These are phyloP conservation scores for Penicillium roqueforti DNA, from an alignment of 495 filamentous ascomycete species.

Conservation along the genomic window DNA sequence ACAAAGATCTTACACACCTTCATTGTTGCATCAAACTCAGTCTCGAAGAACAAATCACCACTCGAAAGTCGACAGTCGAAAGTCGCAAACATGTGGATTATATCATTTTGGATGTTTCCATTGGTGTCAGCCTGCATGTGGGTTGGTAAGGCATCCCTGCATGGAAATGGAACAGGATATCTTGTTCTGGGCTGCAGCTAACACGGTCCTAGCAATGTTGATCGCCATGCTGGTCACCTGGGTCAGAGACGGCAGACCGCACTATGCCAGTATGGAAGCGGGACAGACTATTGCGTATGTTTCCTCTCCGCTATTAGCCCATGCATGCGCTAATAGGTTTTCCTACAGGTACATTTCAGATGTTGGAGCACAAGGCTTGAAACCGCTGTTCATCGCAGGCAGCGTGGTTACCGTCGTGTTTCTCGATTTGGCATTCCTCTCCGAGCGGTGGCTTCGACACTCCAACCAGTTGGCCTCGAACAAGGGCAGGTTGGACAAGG, in stretches of 20 bases:
- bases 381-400: slow-evolving; percentile 85
- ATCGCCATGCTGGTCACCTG: slow-evolving; percentile 68
- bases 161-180: slow-evolving; percentile 28
- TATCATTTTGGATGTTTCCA: slow-evolving; percentile 72
- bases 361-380: slow-evolving; percentile 67
- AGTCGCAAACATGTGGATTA: slow-evolving; percentile 42
- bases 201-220: slow-evolving; percentile 50
- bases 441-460: slow-evolving; percentile 82
- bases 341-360: slow-evolving; percentile 61
- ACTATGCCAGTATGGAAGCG: slow-evolving; percentile 65
- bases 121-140: slow-evolving; percentile 75
- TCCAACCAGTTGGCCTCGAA: slow-evolving; percentile 67
- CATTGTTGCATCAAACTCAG: neutral
- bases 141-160: slow-evolving; percentile 52
- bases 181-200: slow-evolving; percentile 1
- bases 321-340: neutral
- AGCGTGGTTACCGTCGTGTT: slow-evolving; percentile 75
- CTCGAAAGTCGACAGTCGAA: too few relatives aligned
- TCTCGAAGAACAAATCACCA: neutral
- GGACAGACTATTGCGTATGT: slow-evolving; percentile 70
- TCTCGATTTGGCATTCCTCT: slow-evolving; percentile 74
- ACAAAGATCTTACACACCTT: neutral
- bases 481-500: slow-evolving; percentile 61
- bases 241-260: slow-evolving; percentile 54
- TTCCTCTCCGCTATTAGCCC: neutral